Evolutionary conservation across 768 basidiomycete genomes (phyloP), one percentile per base, ranked within the genome.

Genomic region (Suillus lakei): DNA sequence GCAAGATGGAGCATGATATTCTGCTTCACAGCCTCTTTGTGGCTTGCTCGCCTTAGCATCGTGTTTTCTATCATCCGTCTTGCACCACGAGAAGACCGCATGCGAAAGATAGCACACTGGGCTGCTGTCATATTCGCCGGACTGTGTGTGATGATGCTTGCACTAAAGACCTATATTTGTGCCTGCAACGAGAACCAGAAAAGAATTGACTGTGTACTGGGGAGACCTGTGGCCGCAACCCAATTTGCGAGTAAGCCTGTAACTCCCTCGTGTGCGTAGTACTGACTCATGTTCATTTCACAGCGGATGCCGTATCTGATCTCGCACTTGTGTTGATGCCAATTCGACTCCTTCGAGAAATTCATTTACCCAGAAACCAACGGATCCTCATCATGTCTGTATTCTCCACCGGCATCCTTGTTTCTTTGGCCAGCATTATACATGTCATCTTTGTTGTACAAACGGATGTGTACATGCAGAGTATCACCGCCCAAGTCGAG

Each of bases 21-120:
- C 28, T 30, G 16, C 50, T 51, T 51, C 16, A 51, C 50, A 18
- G 15, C 28, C 28, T 51, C 15, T 30, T 30, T 51, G 26, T 51
- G 70, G 70, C 28, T 63, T 9, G 50, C 66, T 21, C 70, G 68
- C 30, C 62, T 67, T 60, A 69, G 71, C 36, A 64, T 72, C 34
- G 26, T 72, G 34, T 67, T 69, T 58, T 65, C 71, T 28, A 36
- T 64, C 9, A 54, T 66, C 28, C 63, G 70, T 48, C 51, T 68
- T 13, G 9, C 46, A 8, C 34, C 61, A 8, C 51, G 56, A 30
- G n/a, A 48, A 16, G 23, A 16, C 30, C 39, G 56, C 15, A 64
- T 63, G 39, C 61, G 65, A 16, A 32, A 16, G 30, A 32, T 71
- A 32, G 54, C 38, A 16, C 21, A 18, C 18, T 48, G 61, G 12